Conservation (phyloP, 306 rosid species). For the Oxytropis ochrocephala region DNA sequence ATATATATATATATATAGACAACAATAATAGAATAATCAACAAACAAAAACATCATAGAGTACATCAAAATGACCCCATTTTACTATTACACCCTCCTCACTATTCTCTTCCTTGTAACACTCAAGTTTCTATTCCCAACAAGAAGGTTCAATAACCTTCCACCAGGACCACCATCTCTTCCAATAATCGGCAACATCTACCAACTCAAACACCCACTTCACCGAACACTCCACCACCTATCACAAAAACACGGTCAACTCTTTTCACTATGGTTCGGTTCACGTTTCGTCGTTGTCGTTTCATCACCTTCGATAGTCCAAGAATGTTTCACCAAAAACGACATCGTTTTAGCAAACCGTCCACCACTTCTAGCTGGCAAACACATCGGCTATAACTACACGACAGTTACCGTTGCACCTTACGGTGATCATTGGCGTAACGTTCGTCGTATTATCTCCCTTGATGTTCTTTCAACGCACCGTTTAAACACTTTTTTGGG, state of each 20-base stretch:
- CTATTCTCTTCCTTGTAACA: neutral
- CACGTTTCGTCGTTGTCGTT: constrained; percentile 14
- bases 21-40: too few relatives aligned
- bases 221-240: constrained; percentile 14
- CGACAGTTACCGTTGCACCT: neutral
- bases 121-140: neutral
- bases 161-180: constrained; percentile 18
- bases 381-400: constrained; percentile 20
- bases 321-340: constrained; percentile 26
- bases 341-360: constrained; percentile 20
- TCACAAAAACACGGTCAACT: constrained; percentile 10
- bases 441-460: constrained; percentile 18
- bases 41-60: too few relatives aligned
- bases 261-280: constrained; percentile 26
- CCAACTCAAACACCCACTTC: constrained; percentile 16
- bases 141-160: constrained; percentile 8
- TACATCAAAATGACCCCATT: constrained; percentile 13
- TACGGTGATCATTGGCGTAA: constrained; percentile 33
- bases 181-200: constrained; percentile 26
- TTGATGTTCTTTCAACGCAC: constrained; percentile 20
- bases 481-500: constrained; percentile 13
- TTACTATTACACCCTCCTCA: neutral
- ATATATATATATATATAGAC: too few relatives aligned
- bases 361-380: constrained; percentile 6
- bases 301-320: constrained; percentile 17